Conservation (phyloP, 805 yeast species). For the Suhomyces vadensis region DNA sequence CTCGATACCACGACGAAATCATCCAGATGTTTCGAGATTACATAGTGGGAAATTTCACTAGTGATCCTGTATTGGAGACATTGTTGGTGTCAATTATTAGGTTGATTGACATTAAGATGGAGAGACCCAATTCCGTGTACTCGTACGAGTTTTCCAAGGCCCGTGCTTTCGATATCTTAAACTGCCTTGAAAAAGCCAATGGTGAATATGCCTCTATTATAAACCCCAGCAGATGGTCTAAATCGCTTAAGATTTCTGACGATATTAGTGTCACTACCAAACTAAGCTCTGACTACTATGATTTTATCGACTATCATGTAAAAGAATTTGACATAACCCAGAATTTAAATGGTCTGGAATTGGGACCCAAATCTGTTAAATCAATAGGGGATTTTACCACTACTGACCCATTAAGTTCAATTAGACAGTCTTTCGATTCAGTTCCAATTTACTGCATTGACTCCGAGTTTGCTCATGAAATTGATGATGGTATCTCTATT, state of each 20-base stretch:
- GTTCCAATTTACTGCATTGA: conserved; percentile 81
- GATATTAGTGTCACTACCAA: conserved; percentile 45
- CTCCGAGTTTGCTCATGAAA: conserved; percentile 75
- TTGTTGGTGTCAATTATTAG: conserved; percentile 36
- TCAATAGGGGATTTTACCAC: conserved; percentile 22
- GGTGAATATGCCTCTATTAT: conserved; percentile 22
- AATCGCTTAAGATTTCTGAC: conserved; percentile 46
- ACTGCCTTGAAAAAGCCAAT: conserved; percentile 27
- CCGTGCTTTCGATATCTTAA: conserved; percentile 50
- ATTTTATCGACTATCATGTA: conserved; percentile 22
- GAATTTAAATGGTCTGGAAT: no score
- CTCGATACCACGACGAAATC: conserved; percentile 32
- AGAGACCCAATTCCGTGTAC: conserved; percentile 5
- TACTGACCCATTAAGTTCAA: conserved; percentile 28
- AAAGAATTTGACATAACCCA: neutral
- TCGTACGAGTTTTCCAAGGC: conserved; percentile 51
- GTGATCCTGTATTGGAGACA: conserved; percentile 49
- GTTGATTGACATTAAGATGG: conserved; percentile 20
- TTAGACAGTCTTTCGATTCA: conserved; percentile 44
- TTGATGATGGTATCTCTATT: conserved; percentile 90
- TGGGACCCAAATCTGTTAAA: neutral
- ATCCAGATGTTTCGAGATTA: conserved; percentile 53
- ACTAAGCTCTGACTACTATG: conserved; percentile 44
- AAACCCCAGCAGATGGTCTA: conserved; percentile 57
- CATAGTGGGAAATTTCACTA: conserved; percentile 52